Evolutionary conservation across 2,329 filamentous ascomycete genomes (phyloP), one percentile per base, ranked within the genome.

Genomic region (Claviceps fusiformis): DNA sequence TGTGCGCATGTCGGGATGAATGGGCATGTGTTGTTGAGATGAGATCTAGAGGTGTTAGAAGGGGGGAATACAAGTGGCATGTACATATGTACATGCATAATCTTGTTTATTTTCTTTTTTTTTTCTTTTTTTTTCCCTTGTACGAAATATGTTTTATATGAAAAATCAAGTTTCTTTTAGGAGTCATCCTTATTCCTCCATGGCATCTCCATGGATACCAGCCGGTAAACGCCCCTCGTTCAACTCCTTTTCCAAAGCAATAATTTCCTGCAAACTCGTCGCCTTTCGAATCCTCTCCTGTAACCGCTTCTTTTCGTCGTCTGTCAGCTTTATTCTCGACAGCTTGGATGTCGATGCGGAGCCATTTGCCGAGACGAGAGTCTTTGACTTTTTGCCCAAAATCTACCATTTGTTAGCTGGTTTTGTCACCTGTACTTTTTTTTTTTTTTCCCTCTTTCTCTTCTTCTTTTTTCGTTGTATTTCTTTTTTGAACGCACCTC

Each of bases 251-350:
- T 98, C 93, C 66, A 98, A 70, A 61, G 82, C 79, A 56, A 89
- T 85, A 67, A 98, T 95, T 73, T 97, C 93, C 62, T 90, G 86
- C 65, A 98, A 69, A 65, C 86, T 95, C 68, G 86, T 90, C 6
- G 93, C 92, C 65, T 88, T 89, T 70, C 83, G 83, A 69, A 98
- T 95, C 73, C 92, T 78, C 65, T 89, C 85, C 71, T 95, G 85
- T 58, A 97, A 81, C 60, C 82, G 81, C 76, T 86, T 86, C 75
- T 86, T 87, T 78, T 98, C 93, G 66, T 84, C 84, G 43, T 92
- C 89, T 4, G 91, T 96, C 62, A 95, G 75, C 71, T 91, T 88
- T 63, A 92, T 86, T 53, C 86, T 80, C 60, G 89, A 85, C 55
- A 87, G 80, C 69, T 86, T 87, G 33, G 79, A 80, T 37, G 74